These are phyloP conservation scores for Dryadomyces sulphureus DNA, from an alignment of 2,329 filamentous ascomycete genomes.

Conservation along the genomic window DNA sequence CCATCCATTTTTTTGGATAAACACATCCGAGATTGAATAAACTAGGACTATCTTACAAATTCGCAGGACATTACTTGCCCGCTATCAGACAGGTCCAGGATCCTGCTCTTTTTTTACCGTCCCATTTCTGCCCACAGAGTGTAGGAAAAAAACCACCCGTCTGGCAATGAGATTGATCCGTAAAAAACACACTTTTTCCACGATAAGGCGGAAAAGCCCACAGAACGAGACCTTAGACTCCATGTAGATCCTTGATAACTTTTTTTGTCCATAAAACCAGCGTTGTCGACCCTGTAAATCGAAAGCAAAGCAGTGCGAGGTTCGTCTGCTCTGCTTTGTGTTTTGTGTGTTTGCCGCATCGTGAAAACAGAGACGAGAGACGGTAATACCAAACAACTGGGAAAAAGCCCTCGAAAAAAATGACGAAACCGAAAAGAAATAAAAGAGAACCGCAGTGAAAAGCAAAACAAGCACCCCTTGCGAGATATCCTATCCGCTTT, in stretches of 20 bases:
- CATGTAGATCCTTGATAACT: slow-evolving; percentile 10
- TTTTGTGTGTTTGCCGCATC: not conserved
- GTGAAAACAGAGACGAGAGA: not conserved
- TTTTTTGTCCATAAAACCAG: slow-evolving; percentile 10
- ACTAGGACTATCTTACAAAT: not conserved
- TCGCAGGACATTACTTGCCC: not conserved
- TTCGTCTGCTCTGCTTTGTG: not conserved
- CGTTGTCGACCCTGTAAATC: slow-evolving; percentile 1
- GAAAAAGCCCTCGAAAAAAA: not conserved
- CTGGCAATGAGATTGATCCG: not conserved
- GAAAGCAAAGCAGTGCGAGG: slow-evolving; percentile 1
- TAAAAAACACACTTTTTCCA: slow-evolving; percentile 1
- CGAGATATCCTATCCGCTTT: slow-evolving; percentile 11
- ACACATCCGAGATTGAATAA: not conserved
- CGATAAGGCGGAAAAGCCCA: slow-evolving; percentile 1
- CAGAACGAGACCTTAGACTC: slow-evolving; percentile 9
- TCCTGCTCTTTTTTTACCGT: not conserved
- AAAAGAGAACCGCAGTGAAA: slow-evolving; percentile 3
- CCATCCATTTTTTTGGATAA: not conserved
- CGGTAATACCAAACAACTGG: not conserved
- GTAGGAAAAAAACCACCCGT: not conserved
- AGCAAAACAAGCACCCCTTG: slow-evolving; percentile 5
- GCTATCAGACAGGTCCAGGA: not conserved
- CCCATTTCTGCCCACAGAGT: not conserved
- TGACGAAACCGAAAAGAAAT: not conserved